These are phyloP conservation scores for Scenedesmus sp. DNA, from an alignment of 163 green algal genomes.

Conservation along the genomic window DNA sequence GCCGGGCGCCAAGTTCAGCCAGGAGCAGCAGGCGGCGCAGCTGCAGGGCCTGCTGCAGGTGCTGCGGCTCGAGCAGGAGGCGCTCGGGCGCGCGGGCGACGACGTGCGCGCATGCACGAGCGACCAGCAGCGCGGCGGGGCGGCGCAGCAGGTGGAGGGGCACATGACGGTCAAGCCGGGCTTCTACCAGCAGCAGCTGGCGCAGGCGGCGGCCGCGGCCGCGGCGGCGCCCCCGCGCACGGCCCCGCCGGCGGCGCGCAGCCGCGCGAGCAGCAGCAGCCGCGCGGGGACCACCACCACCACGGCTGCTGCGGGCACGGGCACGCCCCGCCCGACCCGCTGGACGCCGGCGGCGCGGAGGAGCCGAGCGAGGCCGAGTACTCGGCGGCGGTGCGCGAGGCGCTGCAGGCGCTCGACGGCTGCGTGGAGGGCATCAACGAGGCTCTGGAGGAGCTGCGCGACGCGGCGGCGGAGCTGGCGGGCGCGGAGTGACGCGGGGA, in stretches of 20 bases:
- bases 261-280: not conserved
- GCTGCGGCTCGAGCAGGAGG: conserved; percentile 16
- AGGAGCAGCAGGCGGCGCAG: conserved; percentile 9
- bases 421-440: conserved; percentile 38
- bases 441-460: conserved; percentile 32
- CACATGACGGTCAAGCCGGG: conserved; percentile 42
- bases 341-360: not conserved
- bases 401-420: conserved; percentile 34
- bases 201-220: conserved; percentile 13
- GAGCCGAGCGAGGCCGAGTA: conserved; percentile 38
- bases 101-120: too few relatives aligned
- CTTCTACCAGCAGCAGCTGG: conserved; percentile 40
- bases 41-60: conserved; percentile 9
- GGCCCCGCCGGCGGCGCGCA: not conserved
- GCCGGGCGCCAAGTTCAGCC: not conserved
- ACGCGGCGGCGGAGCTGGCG: conserved; percentile 13
- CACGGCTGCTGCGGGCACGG: conserved; percentile 22
- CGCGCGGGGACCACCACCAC: not conserved
- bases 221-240: not conserved
- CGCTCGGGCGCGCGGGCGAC: too few relatives aligned
- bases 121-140: not conserved
- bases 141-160: conserved; percentile 23
- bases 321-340: not conserved
- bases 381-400: conserved; percentile 29
- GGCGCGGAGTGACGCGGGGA: too few relatives aligned